Evolutionary conservation across 176 grass and related monocot species (phyloP).

Genomic region (Bonia amplexicaulis): DNA sequence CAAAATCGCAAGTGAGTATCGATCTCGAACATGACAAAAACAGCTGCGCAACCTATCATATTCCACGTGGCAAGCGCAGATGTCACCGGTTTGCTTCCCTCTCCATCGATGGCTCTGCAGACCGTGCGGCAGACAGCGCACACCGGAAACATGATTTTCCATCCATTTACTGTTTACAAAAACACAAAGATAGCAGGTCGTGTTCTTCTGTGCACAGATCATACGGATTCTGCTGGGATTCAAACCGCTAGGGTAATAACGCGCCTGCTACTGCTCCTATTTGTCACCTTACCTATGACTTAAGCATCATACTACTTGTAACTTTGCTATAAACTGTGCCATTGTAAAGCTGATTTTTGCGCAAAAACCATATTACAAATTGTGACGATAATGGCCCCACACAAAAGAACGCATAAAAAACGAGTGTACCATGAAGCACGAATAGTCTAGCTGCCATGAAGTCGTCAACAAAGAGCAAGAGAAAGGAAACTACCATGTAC

Average conservation of each 20-base stretch:
- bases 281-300: neutral
- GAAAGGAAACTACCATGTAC: neutral
- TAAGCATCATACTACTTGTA: neutral
- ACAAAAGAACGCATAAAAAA: neutral
- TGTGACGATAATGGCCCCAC: neutral
- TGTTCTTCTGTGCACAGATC: neutral
- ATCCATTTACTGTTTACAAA: neutral
- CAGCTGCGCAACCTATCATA: no score
- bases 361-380: no score
- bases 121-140: no score
- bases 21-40: no score
- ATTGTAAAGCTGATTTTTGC: neutral
- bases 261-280: neutral
- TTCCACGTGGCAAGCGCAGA: no score
- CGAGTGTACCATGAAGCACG: neutral
- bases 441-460: neutral
- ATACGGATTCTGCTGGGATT: neutral
- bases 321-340: neutral
- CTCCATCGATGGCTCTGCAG: no score
- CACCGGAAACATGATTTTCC: no score
- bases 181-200: neutral
- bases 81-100: no score
- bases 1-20: no score
- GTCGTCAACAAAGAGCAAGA: neutral
- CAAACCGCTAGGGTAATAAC: neutral